These are phyloP conservation scores for Castanospermum australe DNA, from an alignment of 306 rosid species.

Conservation along the genomic window DNA sequence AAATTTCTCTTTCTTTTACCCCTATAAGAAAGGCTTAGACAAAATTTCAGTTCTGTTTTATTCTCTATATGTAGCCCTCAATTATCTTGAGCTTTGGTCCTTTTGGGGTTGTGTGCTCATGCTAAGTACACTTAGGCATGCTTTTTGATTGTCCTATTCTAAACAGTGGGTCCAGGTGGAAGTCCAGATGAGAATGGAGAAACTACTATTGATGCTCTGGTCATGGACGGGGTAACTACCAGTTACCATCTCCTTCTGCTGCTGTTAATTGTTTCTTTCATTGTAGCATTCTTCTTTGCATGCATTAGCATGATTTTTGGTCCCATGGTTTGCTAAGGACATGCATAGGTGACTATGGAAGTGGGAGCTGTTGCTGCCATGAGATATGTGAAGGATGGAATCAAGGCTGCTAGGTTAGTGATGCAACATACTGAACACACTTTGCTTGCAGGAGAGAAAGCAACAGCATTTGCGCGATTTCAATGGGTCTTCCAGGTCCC, in stretches of 20 bases:
- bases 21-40: not conserved
- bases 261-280: not conserved
- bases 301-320: slow-evolving; percentile 30
- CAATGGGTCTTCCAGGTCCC: slow-evolving; percentile 96
- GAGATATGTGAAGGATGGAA: slow-evolving; percentile 91
- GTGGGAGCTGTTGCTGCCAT: slow-evolving; percentile 96
- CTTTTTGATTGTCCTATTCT: slow-evolving; percentile 8
- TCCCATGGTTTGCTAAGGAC: slow-evolving; percentile 56
- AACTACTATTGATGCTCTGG: slow-evolving; percentile 86
- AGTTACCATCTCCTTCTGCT: slow-evolving; percentile 1
- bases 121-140: not conserved
- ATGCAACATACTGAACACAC: slow-evolving; percentile 81
- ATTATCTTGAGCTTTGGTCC: not conserved
- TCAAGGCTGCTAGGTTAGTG: slow-evolving; percentile 84
- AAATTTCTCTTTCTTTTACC: not conserved
- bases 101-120: not conserved
- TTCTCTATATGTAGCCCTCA: not conserved
- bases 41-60: not conserved
- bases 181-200: slow-evolving; percentile 98
- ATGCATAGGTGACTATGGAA: slow-evolving; percentile 87
- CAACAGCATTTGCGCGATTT: slow-evolving; percentile 82
- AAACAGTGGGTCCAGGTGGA: slow-evolving; percentile 94
- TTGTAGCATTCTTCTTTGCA: not conserved
- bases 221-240: slow-evolving; percentile 88
- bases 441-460: slow-evolving; percentile 88